Conservation (phyloP, 768 basidiomycete species). For the Suillus fuscotomentosus region DNA sequence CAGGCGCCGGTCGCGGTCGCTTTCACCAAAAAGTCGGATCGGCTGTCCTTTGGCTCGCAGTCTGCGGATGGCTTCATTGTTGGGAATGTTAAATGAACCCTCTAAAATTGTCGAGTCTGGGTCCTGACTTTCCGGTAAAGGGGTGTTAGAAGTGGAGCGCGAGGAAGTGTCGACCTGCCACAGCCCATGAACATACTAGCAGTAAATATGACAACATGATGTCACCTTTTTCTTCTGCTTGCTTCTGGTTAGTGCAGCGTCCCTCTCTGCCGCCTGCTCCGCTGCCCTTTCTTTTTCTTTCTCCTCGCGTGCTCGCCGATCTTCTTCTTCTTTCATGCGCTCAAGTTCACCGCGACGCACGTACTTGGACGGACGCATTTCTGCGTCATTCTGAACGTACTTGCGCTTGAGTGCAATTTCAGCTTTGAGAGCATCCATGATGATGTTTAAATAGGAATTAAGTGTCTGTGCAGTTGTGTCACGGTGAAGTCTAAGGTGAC, state of each 20-base stretch:
- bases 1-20: conserved; percentile 89
- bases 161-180: conserved; percentile 43
- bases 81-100: conserved; percentile 80
- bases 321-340: conserved; percentile 51
- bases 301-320: conserved; percentile 31
- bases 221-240: conserved; percentile 47
- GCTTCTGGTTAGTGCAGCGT: conserved; percentile 17
- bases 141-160: conserved; percentile 41
- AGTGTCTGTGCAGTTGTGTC: neutral
- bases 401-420: conserved; percentile 91
- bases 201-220: conserved; percentile 9
- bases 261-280: conserved; percentile 20
- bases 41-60: conserved; percentile 92
- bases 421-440: conserved; percentile 89
- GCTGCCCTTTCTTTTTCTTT: conserved; percentile 33
- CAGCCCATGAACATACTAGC: conserved; percentile 28
- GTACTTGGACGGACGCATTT: conserved; percentile 73
- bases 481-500: neutral
- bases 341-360: conserved; percentile 92
- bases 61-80: conserved; percentile 87
- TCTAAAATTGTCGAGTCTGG: conserved; percentile 38
- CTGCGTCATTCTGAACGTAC: conserved; percentile 48
- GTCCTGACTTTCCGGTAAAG: conserved; percentile 32
- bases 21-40: conserved; percentile 91
- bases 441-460: conserved; percentile 2